A percentile compares a stretch with the other conserved stretches of the same genome.
Evolutionary conservation across 768 basidiomycete genomes (phyloP).

Genomic region (Rhizopogon roseolus): DNA sequence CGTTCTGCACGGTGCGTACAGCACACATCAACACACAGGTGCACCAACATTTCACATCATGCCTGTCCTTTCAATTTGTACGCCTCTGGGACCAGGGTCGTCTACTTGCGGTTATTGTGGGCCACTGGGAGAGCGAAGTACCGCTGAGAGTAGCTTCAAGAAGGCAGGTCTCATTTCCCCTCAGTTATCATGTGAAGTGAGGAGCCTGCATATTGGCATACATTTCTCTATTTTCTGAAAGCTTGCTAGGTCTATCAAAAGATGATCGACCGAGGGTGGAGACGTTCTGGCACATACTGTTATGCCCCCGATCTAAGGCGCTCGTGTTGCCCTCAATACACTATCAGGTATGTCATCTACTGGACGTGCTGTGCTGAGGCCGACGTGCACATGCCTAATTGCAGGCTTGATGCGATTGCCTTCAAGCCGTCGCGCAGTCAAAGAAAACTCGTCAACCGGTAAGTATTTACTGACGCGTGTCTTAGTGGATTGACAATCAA

Average conservation of each 20-base stretch:
- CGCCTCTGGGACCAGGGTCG: constrained; percentile 17
- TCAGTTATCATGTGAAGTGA: constrained; percentile 51
- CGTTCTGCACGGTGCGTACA: no score
- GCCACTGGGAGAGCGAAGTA: constrained; percentile 44
- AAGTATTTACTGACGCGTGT: constrained; percentile 4
- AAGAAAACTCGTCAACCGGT: constrained; percentile 72
- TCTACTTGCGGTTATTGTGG: constrained; percentile 69
- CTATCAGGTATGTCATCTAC: constrained; percentile 64
- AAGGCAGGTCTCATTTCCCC: constrained; percentile 45
- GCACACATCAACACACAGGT: not conserved
- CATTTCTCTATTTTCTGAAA: not conserved
- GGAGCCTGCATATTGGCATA: not conserved
- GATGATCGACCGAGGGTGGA: constrained; percentile 86
- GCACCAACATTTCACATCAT: constrained; percentile 7
- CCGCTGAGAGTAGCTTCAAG: constrained; percentile 36
- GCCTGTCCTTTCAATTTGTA: constrained; percentile 22
- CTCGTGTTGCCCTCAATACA: constrained; percentile 93
- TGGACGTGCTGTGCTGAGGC: no score
- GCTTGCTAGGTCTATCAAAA: constrained; percentile 60
- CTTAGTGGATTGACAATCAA: no score
- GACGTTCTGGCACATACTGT: constrained; percentile 76
- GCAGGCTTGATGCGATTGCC: constrained; percentile 58
- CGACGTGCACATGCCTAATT: not conserved
- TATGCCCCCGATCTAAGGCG: constrained; percentile 81
- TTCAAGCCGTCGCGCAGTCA: constrained; percentile 75